Base-by-base conservation (phyloP, 1,284 basidiomycete species). In the Cryptococcus hybrid region DNA sequence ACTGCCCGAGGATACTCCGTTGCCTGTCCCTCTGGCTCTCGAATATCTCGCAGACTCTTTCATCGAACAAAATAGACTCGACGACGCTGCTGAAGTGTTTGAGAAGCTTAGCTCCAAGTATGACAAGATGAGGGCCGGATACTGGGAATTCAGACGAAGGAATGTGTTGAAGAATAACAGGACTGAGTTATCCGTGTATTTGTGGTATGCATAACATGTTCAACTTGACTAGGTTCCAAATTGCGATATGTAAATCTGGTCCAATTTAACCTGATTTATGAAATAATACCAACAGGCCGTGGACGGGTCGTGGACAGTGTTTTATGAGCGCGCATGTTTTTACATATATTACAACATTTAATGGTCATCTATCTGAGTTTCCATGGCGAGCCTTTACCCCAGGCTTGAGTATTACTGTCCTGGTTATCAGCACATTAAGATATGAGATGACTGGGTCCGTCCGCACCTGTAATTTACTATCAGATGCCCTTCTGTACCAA, bases 381-480 rank as follows among this genome's bases (percentile, higher is more conserved):
- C 30, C 30, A 30, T 30, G 35, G 34, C 34, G 18, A 24, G 3
- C 34, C 1, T 13, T 11, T n/a, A 74, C 64, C 67, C 73, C 73
- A 75, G 0, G 73, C 73, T 61, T 71, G 71, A 5, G 70, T 73
- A 51, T 71, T 73, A 57, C 73, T 71, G 56, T 18, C 3, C n/a
- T 35, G 42, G 49, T 18, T 18, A 18, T 18, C 18, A 18, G 18
- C 18, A 18, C 18, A 46, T 36, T 55, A 7, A 12, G 43, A 38
- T 18, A 50, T 44, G 30, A 8, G 18, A 18, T 18, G 40, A 44
- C 8, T 7, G 24, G 15, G 37, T 40, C 46, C 36, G 30, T 46
- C 60, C 84, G 60, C 49, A 89, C 92, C 90, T 94, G 75, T 96
- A 96, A 78, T 97, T 96, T 49, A 97, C 92, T 77, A 96, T 95